Conservation (phyloP, 305 asterid genomes). For the Lippia alba region DNA sequence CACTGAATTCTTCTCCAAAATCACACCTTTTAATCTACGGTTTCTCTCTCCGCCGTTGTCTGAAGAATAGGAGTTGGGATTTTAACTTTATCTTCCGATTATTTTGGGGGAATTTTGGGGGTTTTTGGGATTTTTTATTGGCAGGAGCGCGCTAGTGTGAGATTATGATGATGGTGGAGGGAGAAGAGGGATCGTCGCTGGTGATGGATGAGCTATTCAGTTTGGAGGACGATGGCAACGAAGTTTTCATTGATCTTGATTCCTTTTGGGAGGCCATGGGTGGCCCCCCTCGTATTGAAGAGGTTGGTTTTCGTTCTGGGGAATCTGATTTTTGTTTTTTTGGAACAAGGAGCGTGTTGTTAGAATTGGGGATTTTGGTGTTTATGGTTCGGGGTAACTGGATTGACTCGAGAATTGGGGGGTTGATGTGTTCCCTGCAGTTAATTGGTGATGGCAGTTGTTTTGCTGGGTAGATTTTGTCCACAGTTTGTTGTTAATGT, state of each 20-base stretch:
- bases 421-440: conserved; percentile 17
- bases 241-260: conserved; percentile 42
- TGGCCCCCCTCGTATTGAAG: conserved; percentile 26
- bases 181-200: conserved; percentile 47
- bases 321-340: background rate
- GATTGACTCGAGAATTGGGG: conserved; percentile 8
- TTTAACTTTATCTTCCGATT: background rate
- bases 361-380: conserved; percentile 10
- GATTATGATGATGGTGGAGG: conserved; percentile 52
- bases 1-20: background rate
- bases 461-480: conserved; percentile 9
- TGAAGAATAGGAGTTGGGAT: conserved; percentile 29
- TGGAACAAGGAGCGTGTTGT: conserved; percentile 6
- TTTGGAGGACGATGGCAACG: conserved; percentile 30
- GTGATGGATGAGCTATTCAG: conserved; percentile 22
- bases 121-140: background rate
- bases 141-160: conserved; percentile 30
- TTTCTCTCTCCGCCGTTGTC: background rate
- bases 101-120: conserved; percentile 26
- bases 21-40: background rate
- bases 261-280: conserved; percentile 32
- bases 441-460: conserved; percentile 24
- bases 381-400: conserved; percentile 15
- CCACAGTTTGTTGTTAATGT: conserved; percentile 5
- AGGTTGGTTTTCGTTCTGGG: conserved; percentile 36